phyloP scores from a whole-genome alignment of 768 basidiomycete genomes.

The Mycena alexandri region DNA sequence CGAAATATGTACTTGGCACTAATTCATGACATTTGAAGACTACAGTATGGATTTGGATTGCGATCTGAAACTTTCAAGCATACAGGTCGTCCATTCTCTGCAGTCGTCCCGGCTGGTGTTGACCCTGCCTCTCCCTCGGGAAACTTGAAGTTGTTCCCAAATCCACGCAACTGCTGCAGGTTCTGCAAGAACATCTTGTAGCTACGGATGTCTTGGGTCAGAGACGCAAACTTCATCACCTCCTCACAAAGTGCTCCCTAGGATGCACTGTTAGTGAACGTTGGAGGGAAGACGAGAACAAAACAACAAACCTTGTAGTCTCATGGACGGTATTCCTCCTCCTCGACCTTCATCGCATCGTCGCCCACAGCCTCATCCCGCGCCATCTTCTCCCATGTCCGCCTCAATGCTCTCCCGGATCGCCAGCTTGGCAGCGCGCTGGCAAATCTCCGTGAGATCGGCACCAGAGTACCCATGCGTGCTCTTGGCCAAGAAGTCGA shows the following conservation, averaged over 20 bases:
- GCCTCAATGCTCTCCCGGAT: conserved; percentile 96
- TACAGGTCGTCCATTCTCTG: conserved; percentile 88
- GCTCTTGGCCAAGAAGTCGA: conserved; percentile 87
- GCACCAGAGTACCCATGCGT: conserved; percentile 99
- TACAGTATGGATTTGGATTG: not conserved
- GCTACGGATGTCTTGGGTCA: conserved; percentile 93
- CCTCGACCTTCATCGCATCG: conserved; percentile 76
- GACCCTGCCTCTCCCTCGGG: conserved; percentile 74
- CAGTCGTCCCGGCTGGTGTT: conserved; percentile 52
- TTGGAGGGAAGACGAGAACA: conserved; percentile 13
- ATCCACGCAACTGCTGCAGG: conserved; percentile 90
- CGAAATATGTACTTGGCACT: conserved; percentile 23
- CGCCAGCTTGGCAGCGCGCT: conserved; percentile 96
- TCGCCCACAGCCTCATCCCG: conserved; percentile 81
- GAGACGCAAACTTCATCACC: conserved; percentile 97
- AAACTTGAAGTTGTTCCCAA: conserved; percentile 99
- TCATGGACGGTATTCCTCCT: conserved; percentile 88
- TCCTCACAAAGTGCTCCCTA: conserved; percentile 97
- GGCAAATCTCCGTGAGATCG: conserved; percentile 98
- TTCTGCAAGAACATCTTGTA: conserved; percentile 99
- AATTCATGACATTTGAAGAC: conserved; percentile 21
- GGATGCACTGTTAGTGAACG: conserved; percentile 30
- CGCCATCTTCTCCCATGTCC: conserved; percentile 89
- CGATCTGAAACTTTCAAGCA: conserved; percentile 60
- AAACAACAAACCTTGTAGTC: conserved; percentile 74